phyloP scores from a whole-genome alignment of 805 yeast species.

The Wickerhamomyces chambardii region DNA sequence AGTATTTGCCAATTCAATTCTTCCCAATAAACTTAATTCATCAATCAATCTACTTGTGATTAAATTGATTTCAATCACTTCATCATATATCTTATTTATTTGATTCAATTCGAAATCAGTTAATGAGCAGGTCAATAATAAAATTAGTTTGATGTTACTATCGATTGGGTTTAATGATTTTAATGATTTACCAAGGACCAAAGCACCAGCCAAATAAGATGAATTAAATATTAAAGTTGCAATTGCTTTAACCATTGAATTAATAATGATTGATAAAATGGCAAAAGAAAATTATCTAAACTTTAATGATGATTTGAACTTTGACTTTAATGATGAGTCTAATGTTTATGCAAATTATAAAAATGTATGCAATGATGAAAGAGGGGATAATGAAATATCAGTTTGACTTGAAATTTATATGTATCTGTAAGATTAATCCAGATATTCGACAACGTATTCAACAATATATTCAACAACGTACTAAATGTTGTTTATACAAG shows the following conservation, averaged over 20 bases:
- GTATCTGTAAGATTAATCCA: too few species aligned
- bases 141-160: constrained; percentile 9
- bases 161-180: constrained; percentile 10
- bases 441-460: too few species aligned
- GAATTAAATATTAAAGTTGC: constrained; percentile 40
- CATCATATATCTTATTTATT: constrained; percentile 13
- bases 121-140: constrained; percentile 11
- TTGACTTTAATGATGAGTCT: too few species aligned
- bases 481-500: too few species aligned
- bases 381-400: too few species aligned
- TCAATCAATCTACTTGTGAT: constrained; percentile 12
- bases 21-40: constrained; percentile 25
- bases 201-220: constrained; percentile 48
- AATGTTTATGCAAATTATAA: too few species aligned
- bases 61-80: constrained; percentile 18
- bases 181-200: constrained; percentile 36
- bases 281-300: too few species aligned
- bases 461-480: too few species aligned
- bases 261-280: too few species aligned
- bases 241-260: constrained; percentile 26
- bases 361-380: too few species aligned
- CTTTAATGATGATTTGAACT: too few species aligned
- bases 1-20: constrained; percentile 46
- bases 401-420: too few species aligned
- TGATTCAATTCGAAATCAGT: constrained; percentile 7